phyloP scores from a whole-genome alignment of 257 asterid genomes.

The Penstemon barbatus region DNA sequence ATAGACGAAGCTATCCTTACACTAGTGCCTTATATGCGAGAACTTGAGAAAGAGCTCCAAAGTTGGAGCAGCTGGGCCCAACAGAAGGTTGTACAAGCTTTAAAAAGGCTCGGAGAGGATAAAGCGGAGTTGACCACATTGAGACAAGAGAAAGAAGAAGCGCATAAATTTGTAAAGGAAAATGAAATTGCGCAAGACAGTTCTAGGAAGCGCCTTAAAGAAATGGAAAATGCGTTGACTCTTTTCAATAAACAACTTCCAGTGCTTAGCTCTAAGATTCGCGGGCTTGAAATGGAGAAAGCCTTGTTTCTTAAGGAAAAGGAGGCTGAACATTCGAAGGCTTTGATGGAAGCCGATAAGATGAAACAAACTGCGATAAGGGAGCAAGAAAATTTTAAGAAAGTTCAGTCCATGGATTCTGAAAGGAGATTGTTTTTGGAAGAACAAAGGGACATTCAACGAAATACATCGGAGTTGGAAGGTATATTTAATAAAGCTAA shows the following conservation, averaged over 20 bases:
- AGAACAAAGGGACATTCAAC: conserved; percentile 39
- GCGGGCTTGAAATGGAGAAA: conserved; percentile 49
- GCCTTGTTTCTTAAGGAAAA: conserved; percentile 36
- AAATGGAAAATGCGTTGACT: conserved; percentile 60
- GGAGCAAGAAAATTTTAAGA: conserved; percentile 59
- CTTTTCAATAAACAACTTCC: conserved; percentile 46
- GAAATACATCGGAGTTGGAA: conserved; percentile 27
- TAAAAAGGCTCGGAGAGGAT: conserved; percentile 64
- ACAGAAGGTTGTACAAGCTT: conserved; percentile 73
- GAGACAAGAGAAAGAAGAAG: conserved; percentile 70
- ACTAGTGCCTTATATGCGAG: conserved; percentile 43
- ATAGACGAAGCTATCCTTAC: conserved; percentile 48
- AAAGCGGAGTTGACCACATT: conserved; percentile 59
- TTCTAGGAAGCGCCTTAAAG: conserved; percentile 53
- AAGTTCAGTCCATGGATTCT: conserved; percentile 38
- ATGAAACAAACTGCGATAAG: conserved; percentile 42
- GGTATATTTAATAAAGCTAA: conserved; percentile 42
- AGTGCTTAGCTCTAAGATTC: conserved; percentile 40
- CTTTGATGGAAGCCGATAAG: conserved; percentile 31
- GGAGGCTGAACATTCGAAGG: conserved; percentile 46
- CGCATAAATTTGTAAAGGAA: conserved; percentile 53
- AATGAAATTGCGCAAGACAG: conserved; percentile 57
- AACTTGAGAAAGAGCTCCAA: conserved; percentile 48
- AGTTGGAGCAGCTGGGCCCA: conserved; percentile 72
- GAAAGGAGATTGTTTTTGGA: conserved; percentile 45